phyloP scores from a whole-genome alignment of 2,329 filamentous ascomycete species.

The Penicillium sp. region DNA sequence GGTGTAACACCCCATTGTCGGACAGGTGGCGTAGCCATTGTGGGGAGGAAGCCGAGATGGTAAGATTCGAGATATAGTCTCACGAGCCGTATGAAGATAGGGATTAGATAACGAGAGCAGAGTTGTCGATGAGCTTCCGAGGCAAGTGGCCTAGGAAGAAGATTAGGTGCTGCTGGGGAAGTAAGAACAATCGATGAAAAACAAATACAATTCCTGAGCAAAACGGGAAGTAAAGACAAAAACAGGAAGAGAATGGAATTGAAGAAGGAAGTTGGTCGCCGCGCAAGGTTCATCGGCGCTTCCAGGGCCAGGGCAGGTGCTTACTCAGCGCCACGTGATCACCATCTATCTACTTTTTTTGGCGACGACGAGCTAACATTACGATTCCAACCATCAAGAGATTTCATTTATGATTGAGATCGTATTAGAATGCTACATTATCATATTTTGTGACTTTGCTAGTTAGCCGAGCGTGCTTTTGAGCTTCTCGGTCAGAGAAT shows the following conservation, averaged over 20 bases:
- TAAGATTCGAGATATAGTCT: background rate
- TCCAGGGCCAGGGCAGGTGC: constrained; percentile 12
- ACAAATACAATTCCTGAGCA: background rate
- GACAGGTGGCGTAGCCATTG: constrained; percentile 39
- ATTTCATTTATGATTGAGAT: background rate
- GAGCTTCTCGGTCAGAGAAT: constrained; percentile 7
- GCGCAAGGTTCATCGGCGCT: constrained; percentile 16
- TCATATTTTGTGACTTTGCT: background rate
- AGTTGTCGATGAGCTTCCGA: background rate
- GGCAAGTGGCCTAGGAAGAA: background rate
- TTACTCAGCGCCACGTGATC: constrained; percentile 26
- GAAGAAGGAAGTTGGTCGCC: constrained; percentile 5
- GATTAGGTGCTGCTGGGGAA: background rate
- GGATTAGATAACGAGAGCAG: constrained; percentile 17
- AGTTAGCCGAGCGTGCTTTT: background rate
- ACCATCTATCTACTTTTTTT: background rate
- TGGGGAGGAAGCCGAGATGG: background rate
- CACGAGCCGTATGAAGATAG: constrained; percentile 12
- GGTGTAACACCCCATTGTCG: constrained; percentile 73
- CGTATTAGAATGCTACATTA: background rate
- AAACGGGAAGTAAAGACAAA: background rate
- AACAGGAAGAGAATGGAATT: constrained; percentile 8
- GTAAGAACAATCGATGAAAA: background rate
- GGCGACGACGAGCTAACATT: background rate
- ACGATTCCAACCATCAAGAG: background rate